phyloP scores from a whole-genome alignment of 495 filamentous ascomycete species.

The Entonaema liquescens region DNA sequence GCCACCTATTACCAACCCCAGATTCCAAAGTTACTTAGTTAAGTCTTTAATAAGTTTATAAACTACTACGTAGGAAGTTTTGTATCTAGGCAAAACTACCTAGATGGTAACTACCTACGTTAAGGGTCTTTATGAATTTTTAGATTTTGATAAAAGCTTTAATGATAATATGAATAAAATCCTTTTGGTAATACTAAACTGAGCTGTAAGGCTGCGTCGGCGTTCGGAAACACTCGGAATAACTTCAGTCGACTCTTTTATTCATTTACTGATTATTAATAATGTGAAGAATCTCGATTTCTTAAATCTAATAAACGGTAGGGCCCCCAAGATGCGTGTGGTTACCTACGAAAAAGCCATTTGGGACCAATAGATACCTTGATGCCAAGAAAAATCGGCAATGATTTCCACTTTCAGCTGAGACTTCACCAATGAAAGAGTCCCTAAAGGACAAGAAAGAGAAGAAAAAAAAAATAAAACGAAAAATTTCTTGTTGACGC shows the following conservation, averaged over 20 bases:
- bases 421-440: conserved; percentile 10
- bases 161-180: not conserved
- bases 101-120: too few species aligned
- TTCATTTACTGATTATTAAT: conserved; percentile 17
- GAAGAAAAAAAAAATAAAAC: not conserved
- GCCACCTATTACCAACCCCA: not conserved
- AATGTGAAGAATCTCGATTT: conserved; percentile 9
- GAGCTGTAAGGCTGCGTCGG: not conserved
- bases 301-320: conserved; percentile 16
- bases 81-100: not conserved
- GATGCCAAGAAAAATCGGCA: conserved; percentile 38
- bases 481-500: conserved; percentile 24
- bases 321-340: conserved; percentile 20
- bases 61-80: not conserved
- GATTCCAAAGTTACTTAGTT: not conserved
- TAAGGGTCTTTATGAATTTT: too few species aligned
- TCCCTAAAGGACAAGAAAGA: not conserved
- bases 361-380: conserved; percentile 27
- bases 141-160: too few species aligned
- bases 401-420: conserved; percentile 35
- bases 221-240: conserved; percentile 29
- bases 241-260: conserved; percentile 12
- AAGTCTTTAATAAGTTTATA: not conserved
- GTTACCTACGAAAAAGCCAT: conserved; percentile 9
- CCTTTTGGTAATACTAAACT: not conserved